Evolutionary conservation across 345 rosid genomes (phyloP).

Genomic region (Eucalyptus erythrocorys): DNA sequence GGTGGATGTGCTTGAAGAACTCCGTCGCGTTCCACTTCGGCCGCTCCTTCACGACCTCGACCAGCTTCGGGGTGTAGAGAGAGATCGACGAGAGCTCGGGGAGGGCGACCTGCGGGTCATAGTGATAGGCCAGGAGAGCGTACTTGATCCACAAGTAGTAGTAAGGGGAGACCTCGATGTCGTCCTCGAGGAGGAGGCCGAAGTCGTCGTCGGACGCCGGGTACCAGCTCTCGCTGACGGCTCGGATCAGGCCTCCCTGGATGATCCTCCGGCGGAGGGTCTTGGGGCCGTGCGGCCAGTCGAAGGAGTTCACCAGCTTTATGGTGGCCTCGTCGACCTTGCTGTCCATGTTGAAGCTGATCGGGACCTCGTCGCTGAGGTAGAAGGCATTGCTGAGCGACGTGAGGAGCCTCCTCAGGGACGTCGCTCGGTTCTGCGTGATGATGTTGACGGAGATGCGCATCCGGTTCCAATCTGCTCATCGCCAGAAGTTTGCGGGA

Average conservation of each 20-base stretch:
- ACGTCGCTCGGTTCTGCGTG: slow-evolving; percentile 70
- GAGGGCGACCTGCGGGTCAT: slow-evolving; percentile 73
- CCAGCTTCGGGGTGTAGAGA: slow-evolving; percentile 78
- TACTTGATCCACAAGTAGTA: slow-evolving; percentile 95
- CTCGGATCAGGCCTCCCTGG: slow-evolving; percentile 97
- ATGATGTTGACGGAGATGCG: slow-evolving; percentile 77
- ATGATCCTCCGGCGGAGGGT: slow-evolving; percentile 87
- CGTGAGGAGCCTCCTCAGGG: slow-evolving; percentile 63
- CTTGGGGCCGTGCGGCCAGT: slow-evolving; percentile 93
- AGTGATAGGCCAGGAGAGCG: slow-evolving; percentile 83
- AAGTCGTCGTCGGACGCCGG: slow-evolving; percentile 84
- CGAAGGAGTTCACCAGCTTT: slow-evolving; percentile 51
- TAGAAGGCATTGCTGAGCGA: slow-evolving; percentile 77
- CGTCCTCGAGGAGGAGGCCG: slow-evolving; percentile 90
- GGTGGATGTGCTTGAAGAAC: slow-evolving; percentile 76
- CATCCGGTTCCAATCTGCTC: slow-evolving; percentile 96
- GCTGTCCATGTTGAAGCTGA: slow-evolving; percentile 94
- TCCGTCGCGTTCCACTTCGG: slow-evolving; percentile 92
- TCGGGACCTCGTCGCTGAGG: slow-evolving; percentile 65
- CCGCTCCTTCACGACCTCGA: slow-evolving; percentile 93
- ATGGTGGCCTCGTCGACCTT: slow-evolving; percentile 88
- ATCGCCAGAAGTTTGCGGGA: not conserved
- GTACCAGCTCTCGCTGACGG: slow-evolving; percentile 99
- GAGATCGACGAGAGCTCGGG: slow-evolving; percentile 89
- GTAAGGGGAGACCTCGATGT: slow-evolving; percentile 94